Percentiles rank a stretch among this genome's conserved stretches.
These are phyloP conservation scores for Emergomyces orientalis DNA, from an alignment of 2,329 filamentous ascomycete species.

Conservation along the genomic window DNA sequence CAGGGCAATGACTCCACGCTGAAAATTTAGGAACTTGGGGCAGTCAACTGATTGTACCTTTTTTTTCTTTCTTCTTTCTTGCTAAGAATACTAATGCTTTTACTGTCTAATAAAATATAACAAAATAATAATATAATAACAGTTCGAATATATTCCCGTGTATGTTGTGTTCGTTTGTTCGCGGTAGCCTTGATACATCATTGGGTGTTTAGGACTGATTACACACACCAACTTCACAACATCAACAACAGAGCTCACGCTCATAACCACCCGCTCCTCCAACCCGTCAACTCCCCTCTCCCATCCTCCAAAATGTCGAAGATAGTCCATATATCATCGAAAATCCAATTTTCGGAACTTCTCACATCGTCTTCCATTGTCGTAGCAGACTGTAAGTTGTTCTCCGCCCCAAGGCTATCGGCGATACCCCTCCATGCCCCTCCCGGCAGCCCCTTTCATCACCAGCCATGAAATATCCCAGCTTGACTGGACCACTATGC, in stretches of 20 bases:
- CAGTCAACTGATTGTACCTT: not conserved
- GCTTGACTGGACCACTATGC: not conserved
- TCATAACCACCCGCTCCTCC: conserved; percentile 15
- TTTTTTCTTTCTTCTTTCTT: not conserved
- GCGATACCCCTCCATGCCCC: conserved; percentile 1
- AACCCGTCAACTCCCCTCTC: conserved; percentile 11
- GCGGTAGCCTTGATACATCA: not conserved
- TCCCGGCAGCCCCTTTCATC: not conserved
- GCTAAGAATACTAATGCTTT: not conserved
- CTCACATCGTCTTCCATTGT: conserved; percentile 68
- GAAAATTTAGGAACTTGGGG: not conserved
- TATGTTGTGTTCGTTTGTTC: not conserved
- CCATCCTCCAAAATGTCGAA: conserved; percentile 31
- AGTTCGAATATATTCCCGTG: not conserved
- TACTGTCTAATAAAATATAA: not conserved
- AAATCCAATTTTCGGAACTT: conserved; percentile 57
- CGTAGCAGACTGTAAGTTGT: conserved; percentile 72
- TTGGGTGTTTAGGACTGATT: not conserved
- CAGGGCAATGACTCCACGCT: no score
- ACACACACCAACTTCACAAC: no score
- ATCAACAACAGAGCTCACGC: not conserved
- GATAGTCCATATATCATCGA: conserved; percentile 50
- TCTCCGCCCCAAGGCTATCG: not conserved
- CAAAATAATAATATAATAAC: not conserved
- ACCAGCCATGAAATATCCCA: not conserved